Percentiles rank a stretch among this genome's conserved stretches.
Evolutionary conservation across 495 filamentous ascomycete genomes (phyloP).

Genomic region (Usnea hakonensis): DNA sequence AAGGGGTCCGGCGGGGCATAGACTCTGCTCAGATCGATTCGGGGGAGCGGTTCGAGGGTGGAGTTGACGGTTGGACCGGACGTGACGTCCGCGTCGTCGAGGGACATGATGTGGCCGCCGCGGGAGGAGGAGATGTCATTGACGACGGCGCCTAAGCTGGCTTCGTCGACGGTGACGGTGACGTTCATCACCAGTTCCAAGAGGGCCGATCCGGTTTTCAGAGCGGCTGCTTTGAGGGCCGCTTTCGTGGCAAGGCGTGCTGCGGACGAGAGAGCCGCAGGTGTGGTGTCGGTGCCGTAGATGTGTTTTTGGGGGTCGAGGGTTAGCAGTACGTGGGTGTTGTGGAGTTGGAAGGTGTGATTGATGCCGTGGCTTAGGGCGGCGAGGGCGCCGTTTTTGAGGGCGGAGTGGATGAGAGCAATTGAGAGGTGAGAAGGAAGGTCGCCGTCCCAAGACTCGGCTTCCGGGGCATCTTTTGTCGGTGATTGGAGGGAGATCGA

Average conservation of each 20-base stretch:
- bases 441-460: conserved; percentile 19
- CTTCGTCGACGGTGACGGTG: conserved; percentile 75
- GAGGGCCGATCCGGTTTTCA: conserved; percentile 46
- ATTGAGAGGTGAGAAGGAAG: conserved; percentile 53
- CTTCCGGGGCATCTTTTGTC: conserved; percentile 14
- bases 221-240: conserved; percentile 52
- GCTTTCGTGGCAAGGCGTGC: conserved; percentile 62
- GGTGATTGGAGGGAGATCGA: conserved; percentile 43
- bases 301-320: conserved; percentile 59
- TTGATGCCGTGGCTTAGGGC: conserved; percentile 79
- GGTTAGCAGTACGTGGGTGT: conserved; percentile 56
- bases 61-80: conserved; percentile 25
- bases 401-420: conserved; percentile 50
- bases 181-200: conserved; percentile 93
- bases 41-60: conserved; percentile 27
- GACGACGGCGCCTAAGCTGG: conserved; percentile 72
- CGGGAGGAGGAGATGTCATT: conserved; percentile 78
- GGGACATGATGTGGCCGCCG: conserved; percentile 77
- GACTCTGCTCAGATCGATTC: conserved; percentile 60
- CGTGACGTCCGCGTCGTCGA: conserved; percentile 53
- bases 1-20: conserved; percentile 86
- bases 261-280: conserved; percentile 69
- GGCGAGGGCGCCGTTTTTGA: conserved; percentile 72
- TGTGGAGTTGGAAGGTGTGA: conserved; percentile 66
- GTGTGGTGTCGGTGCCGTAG: conserved; percentile 57